Evolutionary conservation across 2,329 filamentous ascomycete genomes (phyloP).

Genomic region (Trichoderma oligosporum): DNA sequence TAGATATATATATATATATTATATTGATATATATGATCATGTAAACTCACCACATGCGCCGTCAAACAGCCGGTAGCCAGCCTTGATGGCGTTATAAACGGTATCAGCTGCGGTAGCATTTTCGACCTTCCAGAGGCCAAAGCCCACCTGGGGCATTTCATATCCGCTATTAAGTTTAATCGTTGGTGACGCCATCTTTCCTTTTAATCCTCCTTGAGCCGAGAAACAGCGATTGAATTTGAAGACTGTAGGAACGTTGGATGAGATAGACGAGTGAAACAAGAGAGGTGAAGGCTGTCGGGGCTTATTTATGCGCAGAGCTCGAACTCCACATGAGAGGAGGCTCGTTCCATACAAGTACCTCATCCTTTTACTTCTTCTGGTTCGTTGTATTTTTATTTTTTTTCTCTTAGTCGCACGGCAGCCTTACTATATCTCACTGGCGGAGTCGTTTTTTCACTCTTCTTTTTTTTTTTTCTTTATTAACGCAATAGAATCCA

Average conservation of each 20-base stretch:
- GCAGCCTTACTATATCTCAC: conserved; percentile 7
- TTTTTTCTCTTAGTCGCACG: conserved; percentile 1
- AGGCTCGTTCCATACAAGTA: conserved; percentile 1
- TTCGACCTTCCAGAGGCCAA: conserved; percentile 80
- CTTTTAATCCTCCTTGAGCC: background rate
- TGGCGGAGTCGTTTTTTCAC: background rate
- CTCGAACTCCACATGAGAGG: conserved; percentile 15
- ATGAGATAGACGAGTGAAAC: conserved; percentile 3
- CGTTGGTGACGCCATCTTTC: conserved; percentile 40
- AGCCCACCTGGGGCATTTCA: conserved; percentile 72
- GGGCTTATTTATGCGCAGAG: conserved; percentile 12
- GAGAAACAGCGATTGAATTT: conserved; percentile 11
- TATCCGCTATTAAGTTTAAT: conserved; percentile 63
- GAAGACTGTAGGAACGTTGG: background rate
- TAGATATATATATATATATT: too few relatives aligned
- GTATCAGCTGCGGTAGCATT: conserved; percentile 68
- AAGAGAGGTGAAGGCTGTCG: conserved; percentile 8
- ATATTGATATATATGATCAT: background rate
- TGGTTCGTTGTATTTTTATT: too few relatives aligned
- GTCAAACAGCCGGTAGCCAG: conserved; percentile 58
- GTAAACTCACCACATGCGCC: conserved; percentile 52
- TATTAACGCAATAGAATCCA: background rate
- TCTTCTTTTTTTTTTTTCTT: too few relatives aligned
- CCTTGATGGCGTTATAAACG: conserved; percentile 71
- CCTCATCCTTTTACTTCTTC: too few relatives aligned